Base-by-base conservation (phyloP, 2,329 filamentous ascomycete genomes). In the Plectosphaerella cucumerina region DNA sequence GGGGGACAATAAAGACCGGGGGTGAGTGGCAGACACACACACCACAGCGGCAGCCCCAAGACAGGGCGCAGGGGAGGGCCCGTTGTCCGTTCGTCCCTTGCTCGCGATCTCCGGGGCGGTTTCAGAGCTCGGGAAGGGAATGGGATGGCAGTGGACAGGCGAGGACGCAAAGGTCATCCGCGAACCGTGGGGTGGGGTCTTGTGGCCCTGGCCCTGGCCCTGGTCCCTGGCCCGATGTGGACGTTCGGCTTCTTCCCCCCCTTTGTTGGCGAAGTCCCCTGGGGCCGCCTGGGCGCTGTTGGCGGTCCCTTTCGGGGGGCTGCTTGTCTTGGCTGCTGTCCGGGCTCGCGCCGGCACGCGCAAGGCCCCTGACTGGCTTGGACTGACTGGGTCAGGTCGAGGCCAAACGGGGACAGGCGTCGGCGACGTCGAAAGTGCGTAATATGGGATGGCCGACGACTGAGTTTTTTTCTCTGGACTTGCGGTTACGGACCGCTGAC, bases 51-150 rank as follows among this genome's bases (percentile, higher is more conserved):
- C n/a, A n/a, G n/a, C n/a, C n/a, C n/a, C n/a, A n/a, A n/a, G n/a
- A n/a, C n/a, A n/a, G n/a, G 26, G 4, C 26, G 26, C 26, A 31
- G 46, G 33, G 20, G 39, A 35, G 22, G 34, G 41, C n/a, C 18
- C 41, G 41, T 26, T 15, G 20, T 44, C 42, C 42, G 17, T 18
- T 21, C 17, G 35, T 47, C 35, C 45, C 45, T 37, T 37, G 45
- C 20, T 15, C 35, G 45, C 34, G 45, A 47, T 39, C 35, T 47
- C 22, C 22, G 45, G 45, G 45, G 33, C 33, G 33, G 45, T 47
- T 39, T 47, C 45, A 47, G 45, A 47, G 33, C 34, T 47, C 45
- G 34, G 45, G 34, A 35, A 35, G 34, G 45, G 45, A 47, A 47
- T 39, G 22, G 45, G 34, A 47, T 47, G 45, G 45, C 35, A 37